These are phyloP conservation scores for Immersiella caudata DNA, from an alignment of 495 filamentous ascomycete genomes.

Conservation along the genomic window DNA sequence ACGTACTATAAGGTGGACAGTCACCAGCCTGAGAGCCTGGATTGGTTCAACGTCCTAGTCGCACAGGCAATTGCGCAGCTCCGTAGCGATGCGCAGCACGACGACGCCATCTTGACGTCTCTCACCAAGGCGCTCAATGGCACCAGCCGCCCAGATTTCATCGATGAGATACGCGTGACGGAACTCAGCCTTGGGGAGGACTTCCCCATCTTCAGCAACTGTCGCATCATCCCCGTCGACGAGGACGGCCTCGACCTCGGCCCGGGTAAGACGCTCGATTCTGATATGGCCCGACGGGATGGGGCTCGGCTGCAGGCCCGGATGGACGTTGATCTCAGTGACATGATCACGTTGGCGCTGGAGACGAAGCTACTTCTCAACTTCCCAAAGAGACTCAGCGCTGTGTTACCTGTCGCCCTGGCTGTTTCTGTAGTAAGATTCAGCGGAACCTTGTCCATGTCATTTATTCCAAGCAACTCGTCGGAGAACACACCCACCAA, in stretches of 20 bases:
- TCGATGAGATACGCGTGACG: constrained; percentile 90
- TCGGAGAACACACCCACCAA: constrained; percentile 66
- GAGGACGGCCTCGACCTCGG: constrained; percentile 60
- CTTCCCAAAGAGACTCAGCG: constrained; percentile 84
- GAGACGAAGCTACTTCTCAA: constrained; percentile 94
- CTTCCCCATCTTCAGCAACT: constrained; percentile 98
- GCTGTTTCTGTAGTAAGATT: constrained; percentile 91
- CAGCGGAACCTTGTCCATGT: constrained; percentile 89
- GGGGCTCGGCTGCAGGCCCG: constrained; percentile 80
- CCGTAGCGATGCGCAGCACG: constrained; percentile 81
- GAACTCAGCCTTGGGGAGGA: constrained; percentile 94
- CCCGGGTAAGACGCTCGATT: constrained; percentile 51
- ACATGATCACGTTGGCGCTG: constrained; percentile 89
- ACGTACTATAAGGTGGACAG: constrained; percentile 97
- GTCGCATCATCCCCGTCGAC: constrained; percentile 84
- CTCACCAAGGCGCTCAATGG: constrained; percentile 87
- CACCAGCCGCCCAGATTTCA: constrained; percentile 79
- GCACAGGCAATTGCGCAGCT: constrained; percentile 98
- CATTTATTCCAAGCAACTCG: constrained; percentile 74
- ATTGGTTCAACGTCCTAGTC: constrained; percentile 98
- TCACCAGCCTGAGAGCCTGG: constrained; percentile 96
- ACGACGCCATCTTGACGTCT: constrained; percentile 93
- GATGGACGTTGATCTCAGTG: constrained; percentile 95
- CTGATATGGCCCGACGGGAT: constrained; percentile 56
- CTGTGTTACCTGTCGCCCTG: constrained; percentile 89